Evolutionary conservation across 208 protist genomes (phyloP), one percentile per base, ranked within the genome.

Genomic region (Trypanosoma avium): DNA sequence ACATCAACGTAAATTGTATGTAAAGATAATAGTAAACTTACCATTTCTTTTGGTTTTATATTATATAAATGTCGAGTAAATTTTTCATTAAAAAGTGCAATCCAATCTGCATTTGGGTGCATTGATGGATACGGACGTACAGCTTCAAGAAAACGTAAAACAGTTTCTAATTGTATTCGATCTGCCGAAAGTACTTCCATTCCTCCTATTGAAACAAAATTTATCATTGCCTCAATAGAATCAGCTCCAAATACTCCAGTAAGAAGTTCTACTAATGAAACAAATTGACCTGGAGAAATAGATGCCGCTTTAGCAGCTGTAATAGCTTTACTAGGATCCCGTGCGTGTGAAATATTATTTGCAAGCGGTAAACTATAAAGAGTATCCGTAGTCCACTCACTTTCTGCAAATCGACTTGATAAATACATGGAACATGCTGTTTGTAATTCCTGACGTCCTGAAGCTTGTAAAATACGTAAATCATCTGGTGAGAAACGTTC

Each of bases 401-500:
- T 47, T 60, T 86, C 76, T 2, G 70, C 77, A 63, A 94, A 86
- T 47, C 70, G 74, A 33, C 67, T 71, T n/a, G 61, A 56, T 3
- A 94, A 67, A 72, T 90, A 82, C 22, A 45, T 62, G 48, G 67
- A 59, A 9, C 73, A 79, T 2, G 84, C 82, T 5, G 75, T 52
- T 57, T 78, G 59, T 22, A 94, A 36, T 27, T 61, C 59, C 1
- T 76, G 73, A 2, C 73, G 58, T 13, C 71, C 75, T 17, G 71
- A 76, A 0, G 72, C 50, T 35, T 90, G 67, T 29, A 94, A 52
- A 43, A 84, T 26, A 10, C 72, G 81, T 50, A 92, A 48, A 40
- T 90, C 88, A 45, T 94, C 84, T 1, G 88, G 68, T 4, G 82
- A 70, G 58, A 94, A 85, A 50, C 78, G 74, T 36, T 77, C 82